phyloP scores from a whole-genome alignment of 257 asterid genomes.

The Solanum piurae region DNA sequence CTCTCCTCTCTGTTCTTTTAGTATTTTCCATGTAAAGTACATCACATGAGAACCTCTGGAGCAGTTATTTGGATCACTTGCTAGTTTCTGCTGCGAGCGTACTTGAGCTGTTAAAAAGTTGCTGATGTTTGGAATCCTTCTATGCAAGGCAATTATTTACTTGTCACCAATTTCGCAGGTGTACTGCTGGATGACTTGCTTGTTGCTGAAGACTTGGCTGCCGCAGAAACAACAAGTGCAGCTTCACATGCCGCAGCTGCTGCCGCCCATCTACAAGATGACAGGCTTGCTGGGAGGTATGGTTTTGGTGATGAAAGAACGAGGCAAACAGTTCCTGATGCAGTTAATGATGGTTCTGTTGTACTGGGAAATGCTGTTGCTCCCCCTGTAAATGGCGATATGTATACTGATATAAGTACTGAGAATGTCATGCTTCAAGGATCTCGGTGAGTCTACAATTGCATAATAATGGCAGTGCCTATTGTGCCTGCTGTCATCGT shows the following conservation, averaged over 20 bases:
- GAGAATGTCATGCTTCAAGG: constrained; percentile 81
- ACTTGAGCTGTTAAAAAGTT: background rate
- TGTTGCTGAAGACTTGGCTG: constrained; percentile 94
- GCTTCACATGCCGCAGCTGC: constrained; percentile 99
- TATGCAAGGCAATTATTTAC: background rate
- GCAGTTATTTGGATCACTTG: background rate
- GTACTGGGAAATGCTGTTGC: constrained; percentile 93
- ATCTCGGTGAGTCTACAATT: constrained; percentile 44
- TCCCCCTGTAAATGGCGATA: constrained; percentile 85
- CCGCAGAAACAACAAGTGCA: constrained; percentile 88
- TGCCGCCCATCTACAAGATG: constrained; percentile 57
- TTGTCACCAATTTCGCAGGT: constrained; percentile 32
- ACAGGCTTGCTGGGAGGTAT: constrained; percentile 61
- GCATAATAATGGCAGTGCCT: background rate
- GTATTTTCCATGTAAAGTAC: background rate
- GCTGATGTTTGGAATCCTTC: background rate
- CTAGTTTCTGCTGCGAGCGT: background rate
- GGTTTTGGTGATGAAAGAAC: constrained; percentile 54
- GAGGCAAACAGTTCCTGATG: constrained; percentile 40
- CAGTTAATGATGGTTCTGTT: constrained; percentile 68
- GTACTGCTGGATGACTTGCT: constrained; percentile 88
- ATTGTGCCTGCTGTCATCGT: background rate
- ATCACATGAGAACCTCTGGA: background rate
- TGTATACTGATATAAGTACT: constrained; percentile 83
- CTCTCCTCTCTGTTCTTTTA: background rate